These are phyloP conservation scores for Sarcomyxa edulis DNA, from an alignment of 768 basidiomycete species.

Conservation along the genomic window DNA sequence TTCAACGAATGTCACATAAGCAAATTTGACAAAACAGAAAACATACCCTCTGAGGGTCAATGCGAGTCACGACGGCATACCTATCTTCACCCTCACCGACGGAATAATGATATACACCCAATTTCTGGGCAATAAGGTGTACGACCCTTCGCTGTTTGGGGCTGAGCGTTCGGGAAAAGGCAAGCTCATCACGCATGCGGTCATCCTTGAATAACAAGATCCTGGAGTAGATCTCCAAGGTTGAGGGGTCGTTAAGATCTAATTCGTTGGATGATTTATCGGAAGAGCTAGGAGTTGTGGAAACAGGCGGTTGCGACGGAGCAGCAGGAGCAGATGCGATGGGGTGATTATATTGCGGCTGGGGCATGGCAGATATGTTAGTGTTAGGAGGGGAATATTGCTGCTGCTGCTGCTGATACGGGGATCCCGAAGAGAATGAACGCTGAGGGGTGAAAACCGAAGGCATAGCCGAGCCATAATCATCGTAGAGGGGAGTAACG, in stretches of 20 bases:
- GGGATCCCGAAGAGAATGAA: constrained; percentile 60
- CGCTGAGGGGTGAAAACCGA: constrained; percentile 66
- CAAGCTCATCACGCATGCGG: constrained; percentile 93
- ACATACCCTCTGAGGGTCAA: constrained; percentile 77
- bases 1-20: too few relatives aligned
- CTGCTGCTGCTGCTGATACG: constrained; percentile 50
- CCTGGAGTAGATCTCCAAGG: constrained; percentile 95
- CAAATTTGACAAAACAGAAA: constrained; percentile 7
- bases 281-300: constrained; percentile 57
- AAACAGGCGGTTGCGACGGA: constrained; percentile 48
- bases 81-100: constrained; percentile 90
- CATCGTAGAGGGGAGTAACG: constrained; percentile 57
- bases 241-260: constrained; percentile 93
- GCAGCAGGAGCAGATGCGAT: constrained; percentile 47
- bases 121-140: constrained; percentile 93
- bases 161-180: constrained; percentile 84
- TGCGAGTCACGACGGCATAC: constrained; percentile 90
- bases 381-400: constrained; percentile 67
- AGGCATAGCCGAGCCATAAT: constrained; percentile 61
- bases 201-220: constrained; percentile 98
- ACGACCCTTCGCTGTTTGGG: constrained; percentile 89
- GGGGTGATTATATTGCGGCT: constrained; percentile 36
- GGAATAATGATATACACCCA: constrained; percentile 92
- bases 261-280: constrained; percentile 72
- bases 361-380: constrained; percentile 40